phyloP scores from a whole-genome alignment of 768 basidiomycete species.

The Russula earlei region DNA sequence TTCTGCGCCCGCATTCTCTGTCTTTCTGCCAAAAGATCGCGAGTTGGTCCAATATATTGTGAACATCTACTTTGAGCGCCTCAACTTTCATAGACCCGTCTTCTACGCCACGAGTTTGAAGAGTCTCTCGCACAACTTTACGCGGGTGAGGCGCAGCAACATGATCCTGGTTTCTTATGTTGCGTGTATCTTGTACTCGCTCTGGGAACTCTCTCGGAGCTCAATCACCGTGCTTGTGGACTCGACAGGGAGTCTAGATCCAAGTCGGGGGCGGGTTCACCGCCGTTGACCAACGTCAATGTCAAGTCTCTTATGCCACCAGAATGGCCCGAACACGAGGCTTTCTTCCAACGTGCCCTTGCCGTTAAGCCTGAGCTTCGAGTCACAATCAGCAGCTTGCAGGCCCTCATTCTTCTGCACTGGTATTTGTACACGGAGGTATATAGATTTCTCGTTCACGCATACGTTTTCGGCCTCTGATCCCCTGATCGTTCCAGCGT shows the following conservation, averaged over 20 bases:
- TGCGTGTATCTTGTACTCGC: constrained; percentile 70
- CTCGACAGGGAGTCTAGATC: constrained; percentile 37
- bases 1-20: constrained; percentile 33
- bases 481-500: constrained; percentile 39
- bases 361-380: constrained; percentile 72
- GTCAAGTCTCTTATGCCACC: constrained; percentile 54
- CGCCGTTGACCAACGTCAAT: constrained; percentile 24
- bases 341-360: constrained; percentile 75
- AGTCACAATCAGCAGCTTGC: constrained; percentile 73
- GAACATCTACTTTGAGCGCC: constrained; percentile 63
- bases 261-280: constrained; percentile 26
- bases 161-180: constrained; percentile 74
- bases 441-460: constrained; percentile 18
- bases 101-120: constrained; percentile 60
- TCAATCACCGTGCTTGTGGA: constrained; percentile 59
- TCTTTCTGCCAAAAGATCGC: constrained; percentile 75
- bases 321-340: constrained; percentile 73
- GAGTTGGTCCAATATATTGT: constrained; percentile 52
- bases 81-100: constrained; percentile 76
- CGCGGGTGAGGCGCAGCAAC: constrained; percentile 38
- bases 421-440: constrained; percentile 91
- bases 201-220: constrained; percentile 72
- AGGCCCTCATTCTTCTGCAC: constrained; percentile 74
- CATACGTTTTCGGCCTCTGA: constrained; percentile 8
- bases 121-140: constrained; percentile 56